These are phyloP conservation scores for Chenopodium formosanum DNA, from an alignment of 148 eudicot species.

Conservation along the genomic window DNA sequence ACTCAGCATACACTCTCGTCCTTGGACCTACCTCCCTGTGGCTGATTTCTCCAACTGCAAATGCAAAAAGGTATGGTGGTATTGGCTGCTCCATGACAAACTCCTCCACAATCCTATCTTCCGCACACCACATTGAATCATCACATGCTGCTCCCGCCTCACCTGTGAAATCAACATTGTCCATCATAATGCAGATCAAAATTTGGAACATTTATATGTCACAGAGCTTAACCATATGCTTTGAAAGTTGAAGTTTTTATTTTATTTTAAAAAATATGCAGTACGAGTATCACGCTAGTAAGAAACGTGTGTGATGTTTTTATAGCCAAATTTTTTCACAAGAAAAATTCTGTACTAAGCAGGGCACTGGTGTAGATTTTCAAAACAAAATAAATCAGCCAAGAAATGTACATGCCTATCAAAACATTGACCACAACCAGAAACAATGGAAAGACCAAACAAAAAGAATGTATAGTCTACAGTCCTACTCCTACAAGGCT, in stretches of 20 bases:
- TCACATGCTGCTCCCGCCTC: constrained; percentile 68
- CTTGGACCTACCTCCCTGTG: constrained; percentile 87
- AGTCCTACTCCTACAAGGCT: too few relatives aligned
- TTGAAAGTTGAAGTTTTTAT: not conserved
- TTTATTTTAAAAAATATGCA: too few relatives aligned
- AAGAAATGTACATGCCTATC: not conserved
- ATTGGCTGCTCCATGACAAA: constrained; percentile 96
- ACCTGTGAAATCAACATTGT: constrained; percentile 25
- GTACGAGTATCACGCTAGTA: not conserved
- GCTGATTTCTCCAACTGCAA: constrained; percentile 89
- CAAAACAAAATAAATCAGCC: not conserved
- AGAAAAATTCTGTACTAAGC: not conserved
- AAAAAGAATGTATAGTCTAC: too few relatives aligned
- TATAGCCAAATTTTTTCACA: not conserved
- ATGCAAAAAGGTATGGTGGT: constrained; percentile 94
- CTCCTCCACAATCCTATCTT: constrained; percentile 83
- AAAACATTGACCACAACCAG: not conserved
- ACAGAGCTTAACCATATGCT: not conserved
- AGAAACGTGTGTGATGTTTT: not conserved
- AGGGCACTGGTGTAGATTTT: not conserved
- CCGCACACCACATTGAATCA: constrained; percentile 79
- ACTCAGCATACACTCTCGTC: constrained; percentile 83
- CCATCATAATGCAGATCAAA: not conserved
- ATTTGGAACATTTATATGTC: constrained; percentile 1
- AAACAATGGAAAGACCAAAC: not conserved